Evolutionary conservation across 306 rosid species (phyloP).

Genomic region (Malus domestica): DNA sequence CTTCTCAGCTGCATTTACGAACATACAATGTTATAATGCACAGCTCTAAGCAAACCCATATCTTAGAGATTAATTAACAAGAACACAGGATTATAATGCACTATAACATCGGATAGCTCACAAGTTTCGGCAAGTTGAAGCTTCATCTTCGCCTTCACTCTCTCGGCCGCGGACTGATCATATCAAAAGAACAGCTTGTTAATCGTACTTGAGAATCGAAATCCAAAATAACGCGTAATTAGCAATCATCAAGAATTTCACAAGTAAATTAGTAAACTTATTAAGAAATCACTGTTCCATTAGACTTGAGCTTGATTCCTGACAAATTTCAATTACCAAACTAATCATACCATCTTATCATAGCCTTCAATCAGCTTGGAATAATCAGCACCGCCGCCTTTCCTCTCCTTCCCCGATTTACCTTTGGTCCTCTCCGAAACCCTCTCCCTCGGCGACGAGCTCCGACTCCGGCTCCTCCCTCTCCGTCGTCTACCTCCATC

Average conservation of each 20-base stretch:
- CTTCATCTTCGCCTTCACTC: slow-evolving; percentile 91
- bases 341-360: slow-evolving; percentile 52
- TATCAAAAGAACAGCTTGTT: slow-evolving; percentile 12
- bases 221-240: background rate
- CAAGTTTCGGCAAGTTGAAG: slow-evolving; percentile 86
- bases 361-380: slow-evolving; percentile 58
- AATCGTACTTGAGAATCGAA: background rate
- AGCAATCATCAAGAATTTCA: background rate
- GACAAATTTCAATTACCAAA: background rate
- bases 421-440: slow-evolving; percentile 15
- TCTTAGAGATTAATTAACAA: background rate
- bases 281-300: background rate
- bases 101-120: slow-evolving; percentile 13
- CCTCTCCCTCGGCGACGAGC: slow-evolving; percentile 13
- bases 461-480: slow-evolving; percentile 27
- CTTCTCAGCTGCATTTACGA: slow-evolving; percentile 48
- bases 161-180: slow-evolving; percentile 74
- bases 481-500: slow-evolving; percentile 33
- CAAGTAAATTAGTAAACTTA: no score
- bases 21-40: background rate
- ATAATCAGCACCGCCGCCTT: slow-evolving; percentile 39
- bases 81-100: background rate
- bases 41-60: background rate
- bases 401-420: slow-evolving; percentile 35
- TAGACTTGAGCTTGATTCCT: background rate